Percentiles rank a stretch among this genome's conserved stretches.
Conservation (phyloP, 805 yeast genomes). For the Trichomonascus vanleenenianus region DNA sequence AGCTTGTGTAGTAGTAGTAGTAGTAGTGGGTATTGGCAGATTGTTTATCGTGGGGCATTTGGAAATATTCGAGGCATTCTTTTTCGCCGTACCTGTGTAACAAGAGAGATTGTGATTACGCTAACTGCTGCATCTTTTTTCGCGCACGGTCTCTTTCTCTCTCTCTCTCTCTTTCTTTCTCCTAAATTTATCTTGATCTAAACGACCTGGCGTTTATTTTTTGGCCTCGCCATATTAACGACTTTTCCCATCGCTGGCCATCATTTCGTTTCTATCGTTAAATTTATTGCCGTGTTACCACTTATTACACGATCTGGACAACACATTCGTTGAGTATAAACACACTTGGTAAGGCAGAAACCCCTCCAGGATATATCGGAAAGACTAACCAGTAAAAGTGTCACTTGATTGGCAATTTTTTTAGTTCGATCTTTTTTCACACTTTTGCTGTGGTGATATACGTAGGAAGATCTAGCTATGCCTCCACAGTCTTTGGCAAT, state of each 20-base stretch:
- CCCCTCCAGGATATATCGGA: background rate
- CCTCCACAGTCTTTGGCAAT: constrained; percentile 19
- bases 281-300: too few species aligned
- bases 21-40: too few species aligned
- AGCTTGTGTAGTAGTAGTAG: too few species aligned
- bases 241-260: background rate
- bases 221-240: background rate
- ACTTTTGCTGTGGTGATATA: too few species aligned
- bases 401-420: background rate
- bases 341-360: background rate
- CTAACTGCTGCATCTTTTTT: too few species aligned
- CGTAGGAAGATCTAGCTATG: constrained; percentile 5
- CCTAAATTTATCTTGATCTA: background rate
- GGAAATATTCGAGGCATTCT: too few species aligned
- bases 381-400: background rate
- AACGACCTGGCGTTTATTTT: background rate
- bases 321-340: too few species aligned
- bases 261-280: too few species aligned
- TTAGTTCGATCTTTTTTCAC: background rate
- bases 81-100: too few species aligned
- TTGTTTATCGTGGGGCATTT: too few species aligned
- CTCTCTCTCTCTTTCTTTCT: background rate
- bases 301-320: too few species aligned
- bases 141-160: background rate
- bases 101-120: too few species aligned